Conservation (phyloP, 345 rosid species). For the Arabis hirsuta region DNA sequence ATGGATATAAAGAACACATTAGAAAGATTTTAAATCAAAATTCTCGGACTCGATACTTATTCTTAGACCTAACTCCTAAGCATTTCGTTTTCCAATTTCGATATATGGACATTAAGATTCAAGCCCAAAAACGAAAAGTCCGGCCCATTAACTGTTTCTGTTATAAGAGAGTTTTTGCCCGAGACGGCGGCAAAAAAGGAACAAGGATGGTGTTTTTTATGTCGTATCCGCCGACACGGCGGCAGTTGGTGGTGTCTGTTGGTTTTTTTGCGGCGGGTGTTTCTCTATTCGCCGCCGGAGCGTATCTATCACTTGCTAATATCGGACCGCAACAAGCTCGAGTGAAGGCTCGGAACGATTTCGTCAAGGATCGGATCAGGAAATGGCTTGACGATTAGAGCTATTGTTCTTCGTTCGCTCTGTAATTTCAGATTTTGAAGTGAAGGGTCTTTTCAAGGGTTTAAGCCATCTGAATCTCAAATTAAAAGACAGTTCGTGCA, state of each 20-base stretch:
- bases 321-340: conserved; percentile 79
- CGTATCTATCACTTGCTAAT: conserved; percentile 64
- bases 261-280: conserved; percentile 53
- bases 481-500: conserved; percentile 3
- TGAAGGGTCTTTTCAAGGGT: background rate
- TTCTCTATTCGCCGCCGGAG: conserved; percentile 57
- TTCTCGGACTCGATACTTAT: no score
- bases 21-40: no score
- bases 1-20: no score
- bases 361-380: conserved; percentile 62
- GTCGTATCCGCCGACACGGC: conserved; percentile 69
- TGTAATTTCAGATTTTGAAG: background rate
- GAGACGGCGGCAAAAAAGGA: background rate
- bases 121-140: background rate
- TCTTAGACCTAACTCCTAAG: no score
- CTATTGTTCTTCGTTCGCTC: background rate
- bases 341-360: conserved; percentile 63
- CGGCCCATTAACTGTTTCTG: background rate
- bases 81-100: no score
- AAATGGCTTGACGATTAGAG: conserved; percentile 60
- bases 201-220: conserved; percentile 53
- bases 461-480: background rate
- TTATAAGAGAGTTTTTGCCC: background rate
- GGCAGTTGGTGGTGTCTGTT: conserved; percentile 57
- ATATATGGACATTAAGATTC: background rate